Conservation (phyloP, 257 asterid species). For the Nicotiana undulata region DNA sequence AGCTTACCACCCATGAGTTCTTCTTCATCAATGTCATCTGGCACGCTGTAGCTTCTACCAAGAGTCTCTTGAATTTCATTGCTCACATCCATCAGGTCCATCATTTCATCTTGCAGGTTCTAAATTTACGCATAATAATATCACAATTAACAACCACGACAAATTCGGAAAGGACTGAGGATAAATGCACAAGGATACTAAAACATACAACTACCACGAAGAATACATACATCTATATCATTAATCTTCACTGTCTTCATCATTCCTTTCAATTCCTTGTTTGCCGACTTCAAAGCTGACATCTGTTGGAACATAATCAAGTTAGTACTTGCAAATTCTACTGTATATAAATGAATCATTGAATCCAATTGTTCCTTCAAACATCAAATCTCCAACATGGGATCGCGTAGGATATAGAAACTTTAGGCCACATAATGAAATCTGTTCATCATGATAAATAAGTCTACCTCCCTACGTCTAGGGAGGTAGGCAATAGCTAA, state of each 20-base stretch:
- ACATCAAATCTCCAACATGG: constrained; percentile 21
- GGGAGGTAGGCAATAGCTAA: constrained; percentile 83
- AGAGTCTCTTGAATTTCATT: constrained; percentile 94
- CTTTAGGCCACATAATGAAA: constrained; percentile 12
- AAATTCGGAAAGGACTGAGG: not conserved
- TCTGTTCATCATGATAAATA: constrained; percentile 28
- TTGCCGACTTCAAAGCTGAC: constrained; percentile 94
- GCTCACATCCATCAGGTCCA: constrained; percentile 99
- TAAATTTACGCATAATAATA: constrained; percentile 7
- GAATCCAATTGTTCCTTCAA: constrained; percentile 13
- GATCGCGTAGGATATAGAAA: constrained; percentile 3
- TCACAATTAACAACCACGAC: constrained; percentile 1
- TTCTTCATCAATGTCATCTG: constrained; percentile 95
- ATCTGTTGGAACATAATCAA: constrained; percentile 42
- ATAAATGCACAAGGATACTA: not conserved
- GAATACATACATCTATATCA: constrained; percentile 78
- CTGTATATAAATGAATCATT: constrained; percentile 8
- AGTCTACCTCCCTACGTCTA: constrained; percentile 47
- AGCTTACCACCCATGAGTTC: constrained; percentile 92
- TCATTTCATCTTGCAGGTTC: constrained; percentile 97
- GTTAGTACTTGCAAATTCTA: constrained; percentile 4
- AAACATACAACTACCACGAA: not conserved
- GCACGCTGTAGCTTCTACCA: constrained; percentile 90
- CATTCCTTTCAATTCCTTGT: constrained; percentile 96
- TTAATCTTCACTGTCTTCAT: constrained; percentile 99